Conservation (phyloP, 208 protist species). For the Spongospora subterranea region DNA sequence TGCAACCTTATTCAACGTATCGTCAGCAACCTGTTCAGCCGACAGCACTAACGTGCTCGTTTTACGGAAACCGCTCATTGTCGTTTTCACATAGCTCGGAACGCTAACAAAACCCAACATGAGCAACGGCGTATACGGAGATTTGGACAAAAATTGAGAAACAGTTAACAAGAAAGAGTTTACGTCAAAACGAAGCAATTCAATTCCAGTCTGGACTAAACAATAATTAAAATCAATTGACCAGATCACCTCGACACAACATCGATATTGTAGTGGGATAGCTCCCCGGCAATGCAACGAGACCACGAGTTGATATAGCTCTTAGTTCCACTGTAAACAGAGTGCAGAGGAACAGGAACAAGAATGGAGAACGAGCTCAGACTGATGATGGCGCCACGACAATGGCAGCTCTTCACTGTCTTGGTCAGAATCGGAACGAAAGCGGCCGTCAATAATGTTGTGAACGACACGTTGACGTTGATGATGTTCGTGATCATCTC, state of each 20-base stretch:
- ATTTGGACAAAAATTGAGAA: too few species aligned
- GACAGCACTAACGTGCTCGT: not conserved
- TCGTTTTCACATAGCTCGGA: conserved; percentile 1
- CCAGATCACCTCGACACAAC: not conserved
- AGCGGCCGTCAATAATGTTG: conserved; percentile 10
- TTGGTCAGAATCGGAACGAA: not conserved
- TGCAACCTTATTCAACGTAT: not conserved
- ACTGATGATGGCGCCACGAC: not conserved
- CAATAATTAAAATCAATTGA: not conserved
- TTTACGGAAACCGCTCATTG: conserved; percentile 2
- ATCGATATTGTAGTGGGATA: conserved; percentile 3
- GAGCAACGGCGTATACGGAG: too few species aligned
- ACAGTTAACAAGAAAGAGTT: too few species aligned
- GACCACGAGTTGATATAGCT: conserved; percentile 36
- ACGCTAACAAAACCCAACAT: too few species aligned
- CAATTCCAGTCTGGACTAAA: not conserved
- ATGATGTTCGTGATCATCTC: not conserved
- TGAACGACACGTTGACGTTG: conserved; percentile 41
- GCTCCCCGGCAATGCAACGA: not conserved
- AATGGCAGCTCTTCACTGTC: not conserved
- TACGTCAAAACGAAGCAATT: too few species aligned
- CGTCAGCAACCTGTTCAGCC: not conserved
- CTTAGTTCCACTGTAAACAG: not conserved
- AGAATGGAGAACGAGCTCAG: conserved; percentile 5
- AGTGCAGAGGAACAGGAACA: conserved; percentile 3